phyloP scores from a whole-genome alignment of 306 rosid genomes.

The Purshia tridentata region DNA sequence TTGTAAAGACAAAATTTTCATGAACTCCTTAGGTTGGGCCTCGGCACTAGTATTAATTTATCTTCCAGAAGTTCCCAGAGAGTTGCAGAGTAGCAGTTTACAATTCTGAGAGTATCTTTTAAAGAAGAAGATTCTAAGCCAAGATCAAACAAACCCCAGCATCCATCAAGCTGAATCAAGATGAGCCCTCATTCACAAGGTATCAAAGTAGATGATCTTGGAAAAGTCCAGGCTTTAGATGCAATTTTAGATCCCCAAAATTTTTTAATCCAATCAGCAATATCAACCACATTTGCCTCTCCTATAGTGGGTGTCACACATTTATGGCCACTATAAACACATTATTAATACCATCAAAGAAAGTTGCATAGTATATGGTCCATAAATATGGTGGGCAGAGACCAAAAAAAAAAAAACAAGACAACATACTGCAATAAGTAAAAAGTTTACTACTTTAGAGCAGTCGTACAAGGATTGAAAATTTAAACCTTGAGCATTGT shows the following conservation, averaged over 20 bases:
- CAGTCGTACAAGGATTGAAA: slow-evolving; percentile 16
- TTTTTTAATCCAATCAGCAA: background rate
- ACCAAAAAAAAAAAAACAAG: too few species aligned
- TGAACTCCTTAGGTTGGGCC: background rate
- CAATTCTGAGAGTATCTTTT: background rate
- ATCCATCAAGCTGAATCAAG: background rate
- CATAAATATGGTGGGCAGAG: background rate
- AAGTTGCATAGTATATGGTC: too few species aligned
- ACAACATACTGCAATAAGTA: slow-evolving; percentile 21
- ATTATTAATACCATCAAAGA: too few species aligned
- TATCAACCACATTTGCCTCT: background rate
- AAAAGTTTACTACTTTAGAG: slow-evolving; percentile 14
- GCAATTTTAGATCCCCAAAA: background rate
- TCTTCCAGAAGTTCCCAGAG: background rate
- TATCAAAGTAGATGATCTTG: background rate
- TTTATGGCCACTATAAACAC: too few species aligned
- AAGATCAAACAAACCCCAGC: background rate
- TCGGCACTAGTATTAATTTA: background rate
- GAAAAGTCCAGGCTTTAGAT: background rate
- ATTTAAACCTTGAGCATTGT: slow-evolving; percentile 71
- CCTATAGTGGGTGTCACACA: background rate
- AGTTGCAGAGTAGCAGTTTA: background rate
- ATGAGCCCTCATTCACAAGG: background rate
- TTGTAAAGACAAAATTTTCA: background rate
- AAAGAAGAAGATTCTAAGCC: background rate